Conservation (phyloP, 129 eudicot genomes). For the Lactuca saligna region DNA sequence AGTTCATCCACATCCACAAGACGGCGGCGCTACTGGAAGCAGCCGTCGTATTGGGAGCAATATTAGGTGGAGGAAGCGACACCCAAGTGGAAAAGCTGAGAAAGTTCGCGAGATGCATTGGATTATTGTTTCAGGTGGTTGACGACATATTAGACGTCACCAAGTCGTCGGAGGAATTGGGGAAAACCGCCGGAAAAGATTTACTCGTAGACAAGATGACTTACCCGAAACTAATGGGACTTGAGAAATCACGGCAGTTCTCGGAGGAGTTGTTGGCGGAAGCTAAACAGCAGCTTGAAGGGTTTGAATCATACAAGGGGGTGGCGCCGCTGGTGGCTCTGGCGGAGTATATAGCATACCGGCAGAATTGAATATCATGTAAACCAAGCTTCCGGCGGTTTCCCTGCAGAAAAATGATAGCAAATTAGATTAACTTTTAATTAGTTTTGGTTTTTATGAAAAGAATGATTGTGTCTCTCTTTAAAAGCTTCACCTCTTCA, state of each 20-base stretch:
- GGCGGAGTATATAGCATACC: constrained; percentile 69
- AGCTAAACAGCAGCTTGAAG: constrained; percentile 55
- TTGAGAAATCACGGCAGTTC: constrained; percentile 60
- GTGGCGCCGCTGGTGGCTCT: constrained; percentile 69
- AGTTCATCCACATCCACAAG: constrained; percentile 72
- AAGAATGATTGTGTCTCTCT: not conserved
- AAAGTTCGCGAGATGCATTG: constrained; percentile 66
- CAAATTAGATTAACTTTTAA: constrained; percentile 18
- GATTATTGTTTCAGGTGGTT: constrained; percentile 70
- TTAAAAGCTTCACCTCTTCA: not conserved
- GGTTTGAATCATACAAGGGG: constrained; percentile 44
- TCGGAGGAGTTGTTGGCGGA: constrained; percentile 59
- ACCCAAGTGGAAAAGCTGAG: constrained; percentile 57
- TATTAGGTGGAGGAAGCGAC: constrained; percentile 66
- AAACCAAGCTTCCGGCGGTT: not conserved
- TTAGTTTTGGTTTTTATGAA: not conserved
- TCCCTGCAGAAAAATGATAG: constrained; percentile 1
- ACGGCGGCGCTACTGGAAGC: constrained; percentile 70
- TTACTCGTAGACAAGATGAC: constrained; percentile 56
- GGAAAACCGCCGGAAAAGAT: constrained; percentile 83
- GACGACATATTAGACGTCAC: constrained; percentile 81
- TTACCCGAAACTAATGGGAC: constrained; percentile 67
- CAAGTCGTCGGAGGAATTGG: constrained; percentile 68
- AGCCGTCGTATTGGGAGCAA: constrained; percentile 68
- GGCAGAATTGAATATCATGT: constrained; percentile 44